Evolutionary conservation across 1,284 basidiomycete species (phyloP).

Genomic region (Moesziomyces aphidis): DNA sequence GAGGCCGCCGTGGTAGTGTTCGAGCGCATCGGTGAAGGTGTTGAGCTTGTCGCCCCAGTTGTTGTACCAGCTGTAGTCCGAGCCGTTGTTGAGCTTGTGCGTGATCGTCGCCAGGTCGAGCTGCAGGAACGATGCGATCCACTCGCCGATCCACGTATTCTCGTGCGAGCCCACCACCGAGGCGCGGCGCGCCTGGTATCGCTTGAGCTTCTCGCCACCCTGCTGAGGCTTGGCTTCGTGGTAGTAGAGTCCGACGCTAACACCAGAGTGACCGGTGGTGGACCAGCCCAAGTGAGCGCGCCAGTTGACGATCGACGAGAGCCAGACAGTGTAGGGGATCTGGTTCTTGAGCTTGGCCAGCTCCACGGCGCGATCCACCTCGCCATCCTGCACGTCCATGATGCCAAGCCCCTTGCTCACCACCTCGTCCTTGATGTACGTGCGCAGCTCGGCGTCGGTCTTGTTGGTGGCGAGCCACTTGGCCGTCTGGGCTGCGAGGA

Average conservation of each 20-base stretch:
- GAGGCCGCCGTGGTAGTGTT: constrained; percentile 54
- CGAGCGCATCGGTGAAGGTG: constrained; percentile 42
- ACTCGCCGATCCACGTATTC: constrained; percentile 61
- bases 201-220: constrained; percentile 24
- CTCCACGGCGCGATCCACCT: constrained; percentile 42
- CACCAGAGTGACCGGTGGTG: constrained; percentile 53
- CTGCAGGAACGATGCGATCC: constrained; percentile 42
- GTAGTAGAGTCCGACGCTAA: constrained; percentile 53
- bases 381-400: constrained; percentile 50
- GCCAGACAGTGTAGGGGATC: constrained; percentile 42
- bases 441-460: constrained; percentile 52
- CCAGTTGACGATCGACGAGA: constrained; percentile 53
- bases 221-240: constrained; percentile 40
- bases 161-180: constrained; percentile 53
- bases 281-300: constrained; percentile 58
- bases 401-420: constrained; percentile 48
- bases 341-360: constrained; percentile 43
- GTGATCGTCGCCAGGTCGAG: constrained; percentile 50
- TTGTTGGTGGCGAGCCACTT: constrained; percentile 53
- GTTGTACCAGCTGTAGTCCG: constrained; percentile 52
- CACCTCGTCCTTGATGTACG: constrained; percentile 49
- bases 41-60: constrained; percentile 48
- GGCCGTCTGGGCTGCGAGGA: constrained; percentile 45
- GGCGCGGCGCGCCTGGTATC: constrained; percentile 18
- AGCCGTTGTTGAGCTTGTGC: constrained; percentile 50